Conservation (phyloP, 202 grass and related monocot species). For the Sporobolus alterniflorus region DNA sequence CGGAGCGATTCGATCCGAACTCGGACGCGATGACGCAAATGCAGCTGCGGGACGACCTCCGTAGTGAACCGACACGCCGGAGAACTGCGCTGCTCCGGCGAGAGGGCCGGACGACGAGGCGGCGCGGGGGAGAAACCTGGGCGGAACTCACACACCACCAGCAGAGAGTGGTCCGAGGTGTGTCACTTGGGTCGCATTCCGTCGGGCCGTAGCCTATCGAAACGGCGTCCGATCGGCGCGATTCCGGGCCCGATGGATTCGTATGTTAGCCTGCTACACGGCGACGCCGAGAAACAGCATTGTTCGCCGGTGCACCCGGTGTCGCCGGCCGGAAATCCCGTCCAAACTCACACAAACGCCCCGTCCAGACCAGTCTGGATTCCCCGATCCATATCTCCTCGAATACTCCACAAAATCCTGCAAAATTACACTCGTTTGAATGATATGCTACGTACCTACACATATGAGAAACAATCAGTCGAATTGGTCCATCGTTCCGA, state of each 20-base stretch:
- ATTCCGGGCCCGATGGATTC: neutral
- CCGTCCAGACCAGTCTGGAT: slow-evolving; percentile 49
- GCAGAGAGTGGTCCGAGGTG: slow-evolving; percentile 23
- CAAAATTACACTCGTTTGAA: neutral
- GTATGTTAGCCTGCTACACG: slow-evolving; percentile 24
- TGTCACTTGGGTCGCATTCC: slow-evolving; percentile 62
- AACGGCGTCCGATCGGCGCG: slow-evolving; percentile 22
- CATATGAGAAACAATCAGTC: fast-evolving
- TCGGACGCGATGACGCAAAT: neutral
- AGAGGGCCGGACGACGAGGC: slow-evolving; percentile 13
- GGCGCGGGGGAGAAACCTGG: neutral
- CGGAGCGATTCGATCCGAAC: neutral
- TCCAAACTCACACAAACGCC: slow-evolving; percentile 71
- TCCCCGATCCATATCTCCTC: slow-evolving; percentile 13
- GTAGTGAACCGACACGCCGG: neutral
- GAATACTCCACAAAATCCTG: neutral
- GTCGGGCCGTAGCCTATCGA: slow-evolving; percentile 11
- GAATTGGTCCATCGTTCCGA: fast-evolving
- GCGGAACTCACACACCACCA: slow-evolving; percentile 37
- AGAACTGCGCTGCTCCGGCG: slow-evolving; percentile 6
- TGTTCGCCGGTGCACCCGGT: slow-evolving; percentile 32
- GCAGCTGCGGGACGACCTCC: slow-evolving; percentile 6
- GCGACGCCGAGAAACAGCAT: neutral
- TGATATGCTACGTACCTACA: neutral
- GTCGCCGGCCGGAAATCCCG: slow-evolving; percentile 49